phyloP scores from a whole-genome alignment of 805 yeast genomes.

The Saccharomyces eubayanus region DNA sequence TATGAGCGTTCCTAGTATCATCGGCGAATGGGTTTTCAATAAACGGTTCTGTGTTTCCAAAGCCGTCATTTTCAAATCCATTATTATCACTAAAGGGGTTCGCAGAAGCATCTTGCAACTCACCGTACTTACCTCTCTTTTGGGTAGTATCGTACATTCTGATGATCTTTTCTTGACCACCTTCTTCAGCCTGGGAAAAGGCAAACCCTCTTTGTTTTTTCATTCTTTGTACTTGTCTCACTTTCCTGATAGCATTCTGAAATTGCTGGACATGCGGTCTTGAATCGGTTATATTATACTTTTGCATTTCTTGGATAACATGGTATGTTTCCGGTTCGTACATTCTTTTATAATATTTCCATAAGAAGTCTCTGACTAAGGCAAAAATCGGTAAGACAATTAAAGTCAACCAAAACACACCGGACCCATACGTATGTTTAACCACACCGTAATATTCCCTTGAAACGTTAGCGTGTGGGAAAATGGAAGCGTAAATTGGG shows the following conservation, averaged over 20 bases:
- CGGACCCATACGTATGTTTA: constrained; percentile 64
- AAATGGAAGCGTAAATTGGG: constrained; percentile 79
- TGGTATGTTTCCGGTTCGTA: constrained; percentile 89
- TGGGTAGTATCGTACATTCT: constrained; percentile 93
- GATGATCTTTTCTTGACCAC: constrained; percentile 80
- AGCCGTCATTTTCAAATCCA: background rate
- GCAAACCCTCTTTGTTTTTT: constrained; percentile 98
- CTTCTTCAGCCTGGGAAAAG: constrained; percentile 87
- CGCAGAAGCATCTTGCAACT: constrained; percentile 37
- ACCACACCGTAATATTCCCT: constrained; percentile 77
- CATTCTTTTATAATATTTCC: constrained; percentile 92
- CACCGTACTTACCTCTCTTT: constrained; percentile 68
- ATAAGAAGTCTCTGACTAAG: constrained; percentile 75
- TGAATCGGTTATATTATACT: constrained; percentile 85
- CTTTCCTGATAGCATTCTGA: constrained; percentile 94
- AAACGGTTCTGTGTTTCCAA: background rate
- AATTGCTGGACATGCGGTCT: constrained; percentile 95
- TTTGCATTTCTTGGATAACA: constrained; percentile 93
- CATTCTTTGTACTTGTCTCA: constrained; percentile 96
- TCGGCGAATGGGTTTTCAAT: constrained; percentile 12
- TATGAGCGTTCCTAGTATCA: background rate
- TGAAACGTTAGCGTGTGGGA: constrained; percentile 77
- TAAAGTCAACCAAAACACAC: constrained; percentile 74
- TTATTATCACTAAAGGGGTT: constrained; percentile 24
- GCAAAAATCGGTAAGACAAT: constrained; percentile 73